phyloP scores from a whole-genome alignment of 306 rosid genomes.

The Quillaja saponaria region DNA sequence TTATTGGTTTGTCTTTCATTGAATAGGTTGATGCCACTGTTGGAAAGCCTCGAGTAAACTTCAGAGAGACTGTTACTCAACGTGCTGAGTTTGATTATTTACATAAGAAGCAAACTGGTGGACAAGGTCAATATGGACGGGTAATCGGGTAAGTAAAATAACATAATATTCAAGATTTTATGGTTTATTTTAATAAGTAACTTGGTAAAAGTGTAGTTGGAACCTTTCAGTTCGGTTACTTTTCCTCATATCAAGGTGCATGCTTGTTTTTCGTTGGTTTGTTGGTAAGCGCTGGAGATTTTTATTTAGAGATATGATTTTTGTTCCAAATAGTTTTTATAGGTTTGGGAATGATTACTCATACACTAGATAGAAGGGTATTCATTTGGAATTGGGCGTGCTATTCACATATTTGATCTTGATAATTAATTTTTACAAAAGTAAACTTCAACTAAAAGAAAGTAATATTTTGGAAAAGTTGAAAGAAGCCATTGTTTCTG shows the following conservation, averaged over 20 bases:
- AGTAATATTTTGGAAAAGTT: too few species aligned
- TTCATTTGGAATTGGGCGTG: too few species aligned
- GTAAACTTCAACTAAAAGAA: too few species aligned
- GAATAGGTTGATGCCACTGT: slow-evolving; percentile 90
- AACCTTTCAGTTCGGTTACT: not conserved
- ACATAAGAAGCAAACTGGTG: slow-evolving; percentile 95
- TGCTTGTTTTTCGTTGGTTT: not conserved
- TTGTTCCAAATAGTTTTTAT: too few species aligned
- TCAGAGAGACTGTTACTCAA: slow-evolving; percentile 96
- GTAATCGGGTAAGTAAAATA: slow-evolving; percentile 77
- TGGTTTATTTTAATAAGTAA: not conserved
- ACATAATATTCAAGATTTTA: not conserved
- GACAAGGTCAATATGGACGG: slow-evolving; percentile 99
- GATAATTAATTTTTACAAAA: too few species aligned
- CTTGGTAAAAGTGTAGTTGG: not conserved
- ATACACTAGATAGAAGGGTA: too few species aligned
- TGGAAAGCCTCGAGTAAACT: slow-evolving; percentile 98
- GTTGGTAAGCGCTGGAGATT: too few species aligned
- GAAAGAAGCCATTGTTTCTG: too few species aligned
- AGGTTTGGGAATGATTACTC: too few species aligned
- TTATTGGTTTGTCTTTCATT: slow-evolving; percentile 26
- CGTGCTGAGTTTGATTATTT: slow-evolving; percentile 92
- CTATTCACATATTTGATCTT: too few species aligned
- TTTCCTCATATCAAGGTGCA: not conserved
- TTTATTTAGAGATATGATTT: too few species aligned